phyloP scores from a whole-genome alignment of 257 asterid species.

The Jaltomata sinuosa region DNA sequence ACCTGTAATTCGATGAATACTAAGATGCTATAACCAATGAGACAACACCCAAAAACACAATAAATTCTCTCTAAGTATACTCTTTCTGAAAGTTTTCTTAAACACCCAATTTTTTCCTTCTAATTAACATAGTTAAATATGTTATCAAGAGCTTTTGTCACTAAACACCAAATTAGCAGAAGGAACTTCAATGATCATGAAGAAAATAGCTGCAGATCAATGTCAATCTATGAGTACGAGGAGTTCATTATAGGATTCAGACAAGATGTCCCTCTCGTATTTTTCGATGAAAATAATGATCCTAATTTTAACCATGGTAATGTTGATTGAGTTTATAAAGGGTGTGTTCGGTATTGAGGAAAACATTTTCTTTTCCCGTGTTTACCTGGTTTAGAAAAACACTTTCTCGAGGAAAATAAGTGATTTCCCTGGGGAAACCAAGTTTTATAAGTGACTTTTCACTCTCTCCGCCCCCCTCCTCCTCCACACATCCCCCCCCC shows the following conservation, averaged over 20 bases:
- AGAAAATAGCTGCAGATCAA: constrained; percentile 28
- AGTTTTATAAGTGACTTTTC: background rate
- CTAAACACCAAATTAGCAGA: constrained; percentile 18
- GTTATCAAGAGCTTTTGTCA: constrained; percentile 36
- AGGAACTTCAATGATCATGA: constrained; percentile 10
- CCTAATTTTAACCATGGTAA: background rate
- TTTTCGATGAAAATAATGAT: background rate
- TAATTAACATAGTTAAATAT: constrained; percentile 2
- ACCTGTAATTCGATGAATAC: background rate
- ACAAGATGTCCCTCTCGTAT: constrained; percentile 36
- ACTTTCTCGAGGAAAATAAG: background rate
- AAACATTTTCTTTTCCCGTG: background rate
- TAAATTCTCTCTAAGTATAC: background rate
- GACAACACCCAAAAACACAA: background rate
- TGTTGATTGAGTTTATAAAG: background rate
- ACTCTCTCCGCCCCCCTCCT: background rate
- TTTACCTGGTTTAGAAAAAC: background rate
- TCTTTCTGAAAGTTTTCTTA: background rate
- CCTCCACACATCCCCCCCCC: background rate
- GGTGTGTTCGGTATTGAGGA: background rate
- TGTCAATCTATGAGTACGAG: constrained; percentile 34
- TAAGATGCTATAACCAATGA: background rate
- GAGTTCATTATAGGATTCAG: constrained; percentile 30
- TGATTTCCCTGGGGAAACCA: background rate
- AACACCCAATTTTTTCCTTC: background rate